Conservation (phyloP, 2,329 filamentous ascomycete species). For the Claviceps sp. region DNA sequence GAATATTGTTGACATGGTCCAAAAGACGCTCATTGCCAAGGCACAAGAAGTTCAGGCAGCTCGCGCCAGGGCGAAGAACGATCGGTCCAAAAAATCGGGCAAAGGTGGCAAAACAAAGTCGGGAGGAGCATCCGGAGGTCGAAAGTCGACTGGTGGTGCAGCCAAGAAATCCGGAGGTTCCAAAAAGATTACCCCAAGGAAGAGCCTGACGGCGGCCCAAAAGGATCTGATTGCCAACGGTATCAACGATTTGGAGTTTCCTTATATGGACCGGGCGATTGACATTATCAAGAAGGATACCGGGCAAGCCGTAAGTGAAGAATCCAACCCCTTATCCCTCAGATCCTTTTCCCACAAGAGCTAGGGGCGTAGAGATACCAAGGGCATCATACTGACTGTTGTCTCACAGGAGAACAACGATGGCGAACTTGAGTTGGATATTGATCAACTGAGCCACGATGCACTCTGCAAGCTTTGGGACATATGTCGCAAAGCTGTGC, state of each 20-base stretch:
- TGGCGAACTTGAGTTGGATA: slow-evolving; percentile 46
- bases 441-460: slow-evolving; percentile 42
- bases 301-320: slow-evolving; percentile 52
- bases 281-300: slow-evolving; percentile 82
- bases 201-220: slow-evolving; percentile 58
- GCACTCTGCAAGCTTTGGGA: slow-evolving; percentile 39
- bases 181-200: slow-evolving; percentile 32
- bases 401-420: slow-evolving; percentile 39
- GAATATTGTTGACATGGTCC: slow-evolving; percentile 49
- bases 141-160: slow-evolving; percentile 27
- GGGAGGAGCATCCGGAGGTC: slow-evolving; percentile 19
- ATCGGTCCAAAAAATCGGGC: slow-evolving; percentile 47
- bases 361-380: not conserved
- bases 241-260: slow-evolving; percentile 66
- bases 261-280: slow-evolving; percentile 68
- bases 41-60: slow-evolving; percentile 46
- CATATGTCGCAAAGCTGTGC: slow-evolving; percentile 29
- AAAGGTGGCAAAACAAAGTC: slow-evolving; percentile 43
- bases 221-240: slow-evolving; percentile 85
- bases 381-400: not conserved
- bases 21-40: slow-evolving; percentile 61
- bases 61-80: slow-evolving; percentile 33
- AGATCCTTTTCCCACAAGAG: too few relatives aligned
- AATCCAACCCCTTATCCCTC: too few relatives aligned
- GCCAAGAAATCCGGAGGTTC: slow-evolving; percentile 23